Evolutionary conservation across 2,329 filamentous ascomycete genomes (phyloP).

Genomic region (Monosporascus sp.): DNA sequence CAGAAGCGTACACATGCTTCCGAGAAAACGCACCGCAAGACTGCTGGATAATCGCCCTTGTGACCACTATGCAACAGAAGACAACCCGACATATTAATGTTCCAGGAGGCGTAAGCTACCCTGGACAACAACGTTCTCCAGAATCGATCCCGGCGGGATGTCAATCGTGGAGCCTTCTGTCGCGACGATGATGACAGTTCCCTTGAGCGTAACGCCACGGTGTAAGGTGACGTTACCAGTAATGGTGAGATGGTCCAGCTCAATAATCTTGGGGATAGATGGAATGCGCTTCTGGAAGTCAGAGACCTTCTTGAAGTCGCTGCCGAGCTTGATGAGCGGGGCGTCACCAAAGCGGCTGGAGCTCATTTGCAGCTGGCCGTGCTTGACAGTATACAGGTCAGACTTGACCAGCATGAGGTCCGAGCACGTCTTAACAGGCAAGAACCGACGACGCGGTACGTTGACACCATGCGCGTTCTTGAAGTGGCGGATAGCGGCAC

Average conservation of each 20-base stretch:
- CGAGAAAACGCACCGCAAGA: neutral
- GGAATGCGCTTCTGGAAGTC: conserved; percentile 87
- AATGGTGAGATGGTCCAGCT: conserved; percentile 93
- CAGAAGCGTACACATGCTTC: neutral
- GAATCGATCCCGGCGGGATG: conserved; percentile 89
- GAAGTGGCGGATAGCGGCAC: conserved; percentile 98
- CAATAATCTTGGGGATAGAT: conserved; percentile 84
- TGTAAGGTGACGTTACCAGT: conserved; percentile 96
- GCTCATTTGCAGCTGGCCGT: conserved; percentile 97
- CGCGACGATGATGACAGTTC: conserved; percentile 97
- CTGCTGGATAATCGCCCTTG: neutral
- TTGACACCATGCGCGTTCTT: conserved; percentile 98
- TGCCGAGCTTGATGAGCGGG: conserved; percentile 96
- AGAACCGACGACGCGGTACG: conserved; percentile 93
- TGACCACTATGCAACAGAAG: neutral
- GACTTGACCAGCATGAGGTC: conserved; percentile 99
- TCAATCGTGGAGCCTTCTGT: conserved; percentile 98
- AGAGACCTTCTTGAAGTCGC: conserved; percentile 99
- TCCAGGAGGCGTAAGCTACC: conserved; percentile 77
- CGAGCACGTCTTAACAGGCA: conserved; percentile 99
- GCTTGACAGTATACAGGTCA: conserved; percentile 96
- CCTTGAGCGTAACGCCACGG: conserved; percentile 92
- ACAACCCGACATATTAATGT: conserved; percentile 43
- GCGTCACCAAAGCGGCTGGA: conserved; percentile 93
- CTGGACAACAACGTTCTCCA: conserved; percentile 99